Evolutionary conservation across 2,329 filamentous ascomycete species (phyloP).

Genomic region (Phyllosticta citriasiana): DNA sequence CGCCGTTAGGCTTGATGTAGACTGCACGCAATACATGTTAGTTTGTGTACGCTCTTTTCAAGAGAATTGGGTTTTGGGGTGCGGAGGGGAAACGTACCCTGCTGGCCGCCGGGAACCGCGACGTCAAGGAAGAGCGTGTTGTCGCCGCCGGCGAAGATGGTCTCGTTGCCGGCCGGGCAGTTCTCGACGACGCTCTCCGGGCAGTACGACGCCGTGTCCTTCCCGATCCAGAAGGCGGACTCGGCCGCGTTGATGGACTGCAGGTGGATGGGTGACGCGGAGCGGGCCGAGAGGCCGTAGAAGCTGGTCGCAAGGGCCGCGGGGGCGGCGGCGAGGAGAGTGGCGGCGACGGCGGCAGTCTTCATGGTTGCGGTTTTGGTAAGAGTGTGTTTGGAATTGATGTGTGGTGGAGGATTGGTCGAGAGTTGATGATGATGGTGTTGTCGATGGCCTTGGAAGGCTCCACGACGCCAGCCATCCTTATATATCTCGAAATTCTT

Average conservation of each 20-base stretch:
- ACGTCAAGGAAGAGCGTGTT: conserved; percentile 30
- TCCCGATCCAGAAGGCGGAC: conserved; percentile 41
- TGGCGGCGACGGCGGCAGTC: conserved; percentile 20
- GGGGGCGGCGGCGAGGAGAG: conserved; percentile 17
- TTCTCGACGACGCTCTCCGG: conserved; percentile 28
- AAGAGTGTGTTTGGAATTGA: neutral
- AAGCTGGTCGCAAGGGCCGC: conserved; percentile 23
- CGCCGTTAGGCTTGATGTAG: conserved; percentile 46
- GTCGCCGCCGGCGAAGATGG: conserved; percentile 33
- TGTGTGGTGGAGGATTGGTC: neutral
- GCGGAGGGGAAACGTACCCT: conserved; percentile 19
- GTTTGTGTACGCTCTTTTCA: neutral
- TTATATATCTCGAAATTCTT: neutral
- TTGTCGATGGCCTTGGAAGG: neutral
- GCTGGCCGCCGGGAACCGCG: conserved; percentile 53
- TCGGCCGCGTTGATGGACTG: conserved; percentile 38
- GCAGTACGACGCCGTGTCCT: conserved; percentile 40
- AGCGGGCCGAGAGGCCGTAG: conserved; percentile 34
- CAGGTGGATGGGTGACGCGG: conserved; percentile 41
- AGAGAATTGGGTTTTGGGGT: too few relatives aligned
- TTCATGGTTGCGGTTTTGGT: conserved; percentile 21
- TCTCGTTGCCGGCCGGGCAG: conserved; percentile 40
- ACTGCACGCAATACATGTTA: conserved; percentile 22
- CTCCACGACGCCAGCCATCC: neutral
- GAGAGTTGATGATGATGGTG: neutral